Conservation (phyloP, 345 rosid species). For the Lenwebbia sp. region DNA sequence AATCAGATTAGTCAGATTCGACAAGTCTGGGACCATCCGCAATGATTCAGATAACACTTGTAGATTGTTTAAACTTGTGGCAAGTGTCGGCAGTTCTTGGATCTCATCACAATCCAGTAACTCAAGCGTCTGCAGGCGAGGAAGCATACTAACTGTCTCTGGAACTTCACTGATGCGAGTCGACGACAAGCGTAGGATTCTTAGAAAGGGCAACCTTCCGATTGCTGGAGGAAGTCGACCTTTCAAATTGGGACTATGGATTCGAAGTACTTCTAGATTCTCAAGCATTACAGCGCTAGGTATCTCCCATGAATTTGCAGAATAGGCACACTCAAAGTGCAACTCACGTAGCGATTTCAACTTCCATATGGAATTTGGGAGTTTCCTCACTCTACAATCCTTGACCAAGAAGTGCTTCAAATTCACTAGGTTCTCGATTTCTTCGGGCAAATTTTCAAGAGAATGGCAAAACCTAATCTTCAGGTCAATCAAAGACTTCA, state of each 20-base stretch:
- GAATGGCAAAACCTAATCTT: accelerated
- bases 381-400: accelerated
- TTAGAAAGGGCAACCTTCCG: background rate
- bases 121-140: background rate
- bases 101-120: accelerated
- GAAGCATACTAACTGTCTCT: background rate
- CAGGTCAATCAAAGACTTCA: background rate
- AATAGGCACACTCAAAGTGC: background rate
- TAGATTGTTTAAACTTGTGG: background rate
- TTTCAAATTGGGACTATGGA: accelerated
- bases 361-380: background rate
- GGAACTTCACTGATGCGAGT: background rate
- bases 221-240: background rate
- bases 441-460: background rate
- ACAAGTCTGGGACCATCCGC: background rate
- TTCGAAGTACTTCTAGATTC: background rate
- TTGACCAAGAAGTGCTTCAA: background rate
- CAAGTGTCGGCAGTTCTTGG: background rate
- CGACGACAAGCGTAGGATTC: accelerated
- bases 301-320: background rate
- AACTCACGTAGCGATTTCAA: background rate
- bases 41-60: accelerated
- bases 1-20: background rate
- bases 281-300: background rate
- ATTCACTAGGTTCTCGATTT: background rate